A percentile compares a stretch with the other conserved stretches of the same genome.
Evolutionary conservation across 805 yeast genomes (phyloP).

Genomic region (Pichia nanzhaoensis): DNA sequence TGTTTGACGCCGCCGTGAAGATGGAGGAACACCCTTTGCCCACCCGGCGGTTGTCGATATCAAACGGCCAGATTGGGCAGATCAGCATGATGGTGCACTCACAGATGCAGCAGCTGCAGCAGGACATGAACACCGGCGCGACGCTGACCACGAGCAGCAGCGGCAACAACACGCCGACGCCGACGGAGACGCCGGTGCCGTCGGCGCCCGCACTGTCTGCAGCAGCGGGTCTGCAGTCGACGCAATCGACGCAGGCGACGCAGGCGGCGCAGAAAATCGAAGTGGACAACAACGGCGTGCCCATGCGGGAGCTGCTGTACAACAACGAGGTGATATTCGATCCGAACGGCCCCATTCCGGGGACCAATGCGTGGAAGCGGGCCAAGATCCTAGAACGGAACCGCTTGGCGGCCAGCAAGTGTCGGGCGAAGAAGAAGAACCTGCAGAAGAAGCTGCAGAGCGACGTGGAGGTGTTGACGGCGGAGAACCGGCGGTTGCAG

Average conservation of each 20-base stretch:
- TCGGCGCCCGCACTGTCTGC: too few relatives aligned
- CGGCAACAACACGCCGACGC: constrained; percentile 9
- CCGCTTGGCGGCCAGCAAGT: constrained; percentile 90
- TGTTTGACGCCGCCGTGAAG: background rate
- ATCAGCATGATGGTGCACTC: constrained; percentile 33
- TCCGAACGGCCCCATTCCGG: constrained; percentile 54
- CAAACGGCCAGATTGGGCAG: constrained; percentile 82
- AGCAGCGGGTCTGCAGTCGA: too few relatives aligned
- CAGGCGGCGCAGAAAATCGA: constrained; percentile 8
- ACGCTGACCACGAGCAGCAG: background rate
- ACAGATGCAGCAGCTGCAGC: constrained; percentile 10
- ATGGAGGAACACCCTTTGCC: constrained; percentile 13
- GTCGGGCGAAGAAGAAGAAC: constrained; percentile 87
- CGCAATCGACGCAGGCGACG: too few relatives aligned
- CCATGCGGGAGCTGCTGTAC: constrained; percentile 45
- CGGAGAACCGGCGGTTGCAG: constrained; percentile 36
- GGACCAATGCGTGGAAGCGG: constrained; percentile 66
- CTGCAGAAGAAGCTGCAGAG: constrained; percentile 62
- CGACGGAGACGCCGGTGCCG: too few relatives aligned
- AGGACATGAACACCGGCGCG: too few relatives aligned
- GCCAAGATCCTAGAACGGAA: constrained; percentile 79
- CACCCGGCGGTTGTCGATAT: constrained; percentile 68
- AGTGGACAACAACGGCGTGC: constrained; percentile 31
- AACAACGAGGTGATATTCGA: constrained; percentile 49
- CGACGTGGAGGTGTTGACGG: constrained; percentile 44